Conservation (phyloP, 2,329 filamentous ascomycete genomes). For the Teratosphaeria gauchensis region DNA sequence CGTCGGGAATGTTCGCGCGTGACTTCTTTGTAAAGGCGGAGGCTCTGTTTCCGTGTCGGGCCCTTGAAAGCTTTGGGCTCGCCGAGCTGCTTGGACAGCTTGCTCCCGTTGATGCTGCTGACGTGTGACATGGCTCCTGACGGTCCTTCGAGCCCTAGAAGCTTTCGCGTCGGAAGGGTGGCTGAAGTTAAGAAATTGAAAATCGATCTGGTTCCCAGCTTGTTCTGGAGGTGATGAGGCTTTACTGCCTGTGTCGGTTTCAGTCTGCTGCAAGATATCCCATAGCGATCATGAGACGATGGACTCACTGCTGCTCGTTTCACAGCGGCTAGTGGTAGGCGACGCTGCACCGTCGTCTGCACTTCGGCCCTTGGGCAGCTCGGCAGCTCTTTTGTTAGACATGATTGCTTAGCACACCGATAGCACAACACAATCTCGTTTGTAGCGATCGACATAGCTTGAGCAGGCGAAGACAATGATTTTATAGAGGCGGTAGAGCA, state of each 20-base stretch:
- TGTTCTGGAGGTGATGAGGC: constrained; percentile 10
- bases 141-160: constrained; percentile 20
- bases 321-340: constrained; percentile 18
- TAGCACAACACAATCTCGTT: constrained; percentile 2
- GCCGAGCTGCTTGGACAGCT: constrained; percentile 12
- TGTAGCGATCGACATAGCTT: background rate
- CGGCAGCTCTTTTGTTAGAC: constrained; percentile 16
- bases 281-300: constrained; percentile 1
- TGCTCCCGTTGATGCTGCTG: constrained; percentile 23
- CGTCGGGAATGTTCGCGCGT: constrained; percentile 6
- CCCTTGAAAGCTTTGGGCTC: constrained; percentile 11
- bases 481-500: constrained; percentile 7
- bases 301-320: constrained; percentile 15
- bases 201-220: constrained; percentile 19
- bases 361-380: constrained; percentile 22
- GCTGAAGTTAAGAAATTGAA: constrained; percentile 27
- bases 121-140: constrained; percentile 26
- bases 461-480: background rate
- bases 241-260: constrained; percentile 14
- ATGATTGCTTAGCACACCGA: constrained; percentile 5
- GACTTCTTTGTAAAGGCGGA: background rate
- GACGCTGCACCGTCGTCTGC: constrained; percentile 15
- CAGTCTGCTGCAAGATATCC: constrained; percentile 8
- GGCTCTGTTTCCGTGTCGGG: background rate
- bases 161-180: constrained; percentile 27